Evolutionary conservation across 2,329 filamentous ascomycete species (phyloP), one percentile per base, ranked within the genome.

Genomic region (Alternaria arbusti): DNA sequence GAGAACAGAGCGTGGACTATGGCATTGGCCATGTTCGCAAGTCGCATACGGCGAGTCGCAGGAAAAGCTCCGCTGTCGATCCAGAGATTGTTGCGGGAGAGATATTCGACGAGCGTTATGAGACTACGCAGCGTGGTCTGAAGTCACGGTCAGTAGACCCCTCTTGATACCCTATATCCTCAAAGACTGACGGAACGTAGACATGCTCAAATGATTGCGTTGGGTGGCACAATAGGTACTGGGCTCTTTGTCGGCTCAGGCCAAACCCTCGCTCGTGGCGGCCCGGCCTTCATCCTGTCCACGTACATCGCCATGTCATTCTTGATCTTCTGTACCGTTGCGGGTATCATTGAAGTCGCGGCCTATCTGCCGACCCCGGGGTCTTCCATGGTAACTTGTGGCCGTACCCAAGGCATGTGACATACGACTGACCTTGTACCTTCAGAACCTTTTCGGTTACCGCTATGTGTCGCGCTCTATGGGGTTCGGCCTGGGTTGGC

Each of bases 381-480:
- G 54, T 81, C 80, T 11, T 83, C 83, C 2, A 85, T 86, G 81
- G 36, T 40, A 40, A 40, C n/a, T 40, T 40, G 36, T 40, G 36
- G 36, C 36, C n/a, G 36, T 40, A 40, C 36, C 36, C 15, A 40
- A 40, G 36, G 36, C 36, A 40, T 40, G 15, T 40, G 36, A 40
- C 15, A 40, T n/a, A 40, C n/a, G 36, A 17, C 36, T 40, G 36
- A 40, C 36, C n/a, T 40, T 40, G 36, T 40, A 40, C 36, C 36
- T 40, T 40, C 36, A 40, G 36, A 83, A 82, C 43, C 80, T 83
- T 40, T 85, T 85, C 69, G 83, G 79, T n/a, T 77, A 80, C 60
- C 80, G 81, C 57, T 83, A 82, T 65, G 78, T 83, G 58, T 80
- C 82, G 60, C 94, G 94, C 1, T 94, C 93, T 0, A 95, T 77